Percentiles rank a stretch among this genome's conserved stretches.
These are phyloP conservation scores for Mycena polygramma DNA, from an alignment of 768 basidiomycete genomes.

Conservation along the genomic window DNA sequence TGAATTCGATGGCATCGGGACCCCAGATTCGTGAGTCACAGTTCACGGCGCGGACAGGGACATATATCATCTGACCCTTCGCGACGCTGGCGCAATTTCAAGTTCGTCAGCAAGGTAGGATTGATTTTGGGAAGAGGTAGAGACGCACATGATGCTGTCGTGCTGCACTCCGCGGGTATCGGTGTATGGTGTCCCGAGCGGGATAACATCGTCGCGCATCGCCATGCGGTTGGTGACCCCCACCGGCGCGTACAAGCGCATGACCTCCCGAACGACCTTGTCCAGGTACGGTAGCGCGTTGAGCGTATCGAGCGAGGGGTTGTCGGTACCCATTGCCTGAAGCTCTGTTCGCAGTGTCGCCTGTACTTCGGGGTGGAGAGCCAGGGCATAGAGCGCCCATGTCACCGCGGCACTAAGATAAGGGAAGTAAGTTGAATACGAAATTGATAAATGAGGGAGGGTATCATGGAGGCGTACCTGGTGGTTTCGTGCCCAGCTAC, in stretches of 20 bases:
- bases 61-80: constrained; percentile 39
- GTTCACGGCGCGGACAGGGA: constrained; percentile 54
- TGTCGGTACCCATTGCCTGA: constrained; percentile 51
- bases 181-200: constrained; percentile 48
- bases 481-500: constrained; percentile 60
- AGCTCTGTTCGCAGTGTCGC: constrained; percentile 61
- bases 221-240: constrained; percentile 47
- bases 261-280: constrained; percentile 56
- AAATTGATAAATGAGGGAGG: no score
- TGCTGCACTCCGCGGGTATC: constrained; percentile 48
- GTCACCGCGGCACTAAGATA: constrained; percentile 40
- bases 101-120: background rate
- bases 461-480: constrained; percentile 23
- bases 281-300: constrained; percentile 66
- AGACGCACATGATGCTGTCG: constrained; percentile 45
- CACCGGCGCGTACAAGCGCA: constrained; percentile 58
- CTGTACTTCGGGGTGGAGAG: constrained; percentile 54
- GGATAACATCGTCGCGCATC: constrained; percentile 52
- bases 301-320: constrained; percentile 65
- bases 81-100: constrained; percentile 31
- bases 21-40: constrained; percentile 54
- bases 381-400: constrained; percentile 62
- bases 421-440: background rate
- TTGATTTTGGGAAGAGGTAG: background rate
- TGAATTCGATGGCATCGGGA: constrained; percentile 48